Conservation (phyloP, 192 early-diverging fungal genomes). For the Entomortierella parvispora region DNA sequence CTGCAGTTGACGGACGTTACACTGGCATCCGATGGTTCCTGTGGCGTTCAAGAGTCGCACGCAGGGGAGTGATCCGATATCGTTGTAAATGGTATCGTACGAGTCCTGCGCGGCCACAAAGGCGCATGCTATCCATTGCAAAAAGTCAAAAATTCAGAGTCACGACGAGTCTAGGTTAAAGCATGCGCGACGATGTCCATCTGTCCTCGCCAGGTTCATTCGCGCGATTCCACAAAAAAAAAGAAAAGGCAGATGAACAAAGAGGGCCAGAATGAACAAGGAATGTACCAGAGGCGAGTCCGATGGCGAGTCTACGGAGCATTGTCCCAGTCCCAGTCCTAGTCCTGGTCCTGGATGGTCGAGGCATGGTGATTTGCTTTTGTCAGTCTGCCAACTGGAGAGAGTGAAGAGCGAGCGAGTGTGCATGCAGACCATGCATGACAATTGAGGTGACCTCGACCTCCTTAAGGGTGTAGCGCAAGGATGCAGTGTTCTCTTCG, state of each 20-base stretch:
- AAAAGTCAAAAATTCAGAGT: background rate
- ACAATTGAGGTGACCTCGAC: too few species aligned
- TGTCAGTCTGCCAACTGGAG: too few species aligned
- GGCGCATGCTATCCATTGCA: conserved; percentile 17
- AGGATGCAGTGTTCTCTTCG: too few species aligned
- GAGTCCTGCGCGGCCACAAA: conserved; percentile 19
- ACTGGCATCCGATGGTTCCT: conserved; percentile 67
- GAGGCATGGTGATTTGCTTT: too few species aligned
- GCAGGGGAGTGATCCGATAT: conserved; percentile 62
- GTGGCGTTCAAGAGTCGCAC: conserved; percentile 67
- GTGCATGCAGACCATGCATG: too few species aligned
- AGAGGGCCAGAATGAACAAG: background rate
- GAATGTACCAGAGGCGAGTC: conserved; percentile 23
- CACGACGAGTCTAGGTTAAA: background rate
- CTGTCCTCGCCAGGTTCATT: background rate
- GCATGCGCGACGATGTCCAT: background rate
- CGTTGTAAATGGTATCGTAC: conserved; percentile 54
- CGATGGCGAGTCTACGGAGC: conserved; percentile 23
- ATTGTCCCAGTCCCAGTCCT: conserved; percentile 14
- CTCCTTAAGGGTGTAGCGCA: too few species aligned
- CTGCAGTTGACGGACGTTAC: conserved; percentile 39
- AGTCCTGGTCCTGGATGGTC: too few species aligned
- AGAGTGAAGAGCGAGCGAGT: too few species aligned
- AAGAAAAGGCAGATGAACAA: background rate
- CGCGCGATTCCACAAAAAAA: background rate